A percentile compares a stretch with the other conserved stretches of the same genome.
phyloP scores from a whole-genome alignment of 179 eudicot genomes.

The Actinidia chinensis region DNA sequence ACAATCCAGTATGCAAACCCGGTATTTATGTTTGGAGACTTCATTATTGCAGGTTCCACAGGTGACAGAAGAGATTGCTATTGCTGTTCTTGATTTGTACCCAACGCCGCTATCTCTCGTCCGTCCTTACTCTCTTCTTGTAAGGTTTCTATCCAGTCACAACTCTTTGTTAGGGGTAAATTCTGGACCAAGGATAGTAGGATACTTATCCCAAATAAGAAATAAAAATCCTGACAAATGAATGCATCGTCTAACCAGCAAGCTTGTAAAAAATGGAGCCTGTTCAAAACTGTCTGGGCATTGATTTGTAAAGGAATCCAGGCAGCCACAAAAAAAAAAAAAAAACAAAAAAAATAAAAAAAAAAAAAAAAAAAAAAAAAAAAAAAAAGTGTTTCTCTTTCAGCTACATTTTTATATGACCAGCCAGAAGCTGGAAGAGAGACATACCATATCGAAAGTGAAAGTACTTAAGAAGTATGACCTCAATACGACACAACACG shows the following conservation, averaged over 20 bases:
- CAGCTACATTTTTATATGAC: not conserved
- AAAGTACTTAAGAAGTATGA: too few species aligned
- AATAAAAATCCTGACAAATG: not conserved
- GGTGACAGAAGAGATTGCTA: constrained; percentile 85
- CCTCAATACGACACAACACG: too few species aligned
- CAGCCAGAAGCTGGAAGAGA: too few species aligned
- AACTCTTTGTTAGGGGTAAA: not conserved
- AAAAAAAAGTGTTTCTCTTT: not conserved
- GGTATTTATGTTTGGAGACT: not conserved
- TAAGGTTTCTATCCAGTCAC: constrained; percentile 40
- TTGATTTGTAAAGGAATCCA: not conserved
- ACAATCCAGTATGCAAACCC: not conserved
- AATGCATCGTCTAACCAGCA: constrained; percentile 11
- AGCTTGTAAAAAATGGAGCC: not conserved
- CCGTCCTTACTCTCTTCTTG: constrained; percentile 71
- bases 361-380: too few species aligned
- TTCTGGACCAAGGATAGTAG: not conserved
- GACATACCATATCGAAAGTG: too few species aligned
- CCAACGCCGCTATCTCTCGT: constrained; percentile 81
- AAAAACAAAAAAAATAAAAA: too few species aligned
- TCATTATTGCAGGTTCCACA: constrained; percentile 72
- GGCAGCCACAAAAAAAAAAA: not conserved
- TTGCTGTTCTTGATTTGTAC: constrained; percentile 80
- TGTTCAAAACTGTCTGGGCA: constrained; percentile 1
- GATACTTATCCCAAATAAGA: too few species aligned